Evolutionary conservation across 768 basidiomycete genomes (phyloP).

Genomic region (Cyathus striatus): DNA sequence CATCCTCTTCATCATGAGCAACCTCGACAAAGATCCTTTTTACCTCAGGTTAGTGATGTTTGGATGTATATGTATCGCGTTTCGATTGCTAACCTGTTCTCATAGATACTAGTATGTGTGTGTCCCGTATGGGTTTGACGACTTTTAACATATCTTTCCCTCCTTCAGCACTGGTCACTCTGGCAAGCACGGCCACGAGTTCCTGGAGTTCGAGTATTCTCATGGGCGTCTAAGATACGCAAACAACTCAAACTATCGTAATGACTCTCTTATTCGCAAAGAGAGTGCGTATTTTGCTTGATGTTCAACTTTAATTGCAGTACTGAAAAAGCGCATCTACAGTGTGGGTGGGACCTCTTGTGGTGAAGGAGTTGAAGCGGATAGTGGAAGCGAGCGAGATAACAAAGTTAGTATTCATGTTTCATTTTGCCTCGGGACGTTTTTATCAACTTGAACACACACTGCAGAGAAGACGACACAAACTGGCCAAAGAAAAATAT

Average conservation of each 20-base stretch:
- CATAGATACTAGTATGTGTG: conserved; percentile 41
- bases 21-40: conserved; percentile 69
- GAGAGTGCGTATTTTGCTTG: conserved; percentile 65
- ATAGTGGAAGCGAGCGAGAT: conserved; percentile 93
- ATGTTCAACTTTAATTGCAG: neutral
- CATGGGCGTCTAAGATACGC: conserved; percentile 96
- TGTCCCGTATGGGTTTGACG: neutral
- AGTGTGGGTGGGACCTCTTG: conserved; percentile 95
- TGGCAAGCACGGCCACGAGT: conserved; percentile 96
- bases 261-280: conserved; percentile 96
- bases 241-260: conserved; percentile 98
- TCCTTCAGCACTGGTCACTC: conserved; percentile 87
- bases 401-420: conserved; percentile 61
- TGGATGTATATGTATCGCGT: too few species aligned
- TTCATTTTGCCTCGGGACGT: neutral
- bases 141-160: conserved; percentile 5
- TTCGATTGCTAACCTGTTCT: conserved; percentile 7
- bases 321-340: conserved; percentile 4
- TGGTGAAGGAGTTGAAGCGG: conserved; percentile 91
- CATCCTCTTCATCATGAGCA: conserved; percentile 9
- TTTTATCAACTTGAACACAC: neutral
- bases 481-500: conserved; percentile 99
- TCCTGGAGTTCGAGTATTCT: conserved; percentile 97
- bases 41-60: conserved; percentile 65
- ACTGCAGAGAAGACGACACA: conserved; percentile 87